Percentiles rank a stretch among this genome's conserved stretches.
These are phyloP conservation scores for Pseudomonodictys pantanalensis DNA, from an alignment of 495 filamentous ascomycete species.

Conservation along the genomic window DNA sequence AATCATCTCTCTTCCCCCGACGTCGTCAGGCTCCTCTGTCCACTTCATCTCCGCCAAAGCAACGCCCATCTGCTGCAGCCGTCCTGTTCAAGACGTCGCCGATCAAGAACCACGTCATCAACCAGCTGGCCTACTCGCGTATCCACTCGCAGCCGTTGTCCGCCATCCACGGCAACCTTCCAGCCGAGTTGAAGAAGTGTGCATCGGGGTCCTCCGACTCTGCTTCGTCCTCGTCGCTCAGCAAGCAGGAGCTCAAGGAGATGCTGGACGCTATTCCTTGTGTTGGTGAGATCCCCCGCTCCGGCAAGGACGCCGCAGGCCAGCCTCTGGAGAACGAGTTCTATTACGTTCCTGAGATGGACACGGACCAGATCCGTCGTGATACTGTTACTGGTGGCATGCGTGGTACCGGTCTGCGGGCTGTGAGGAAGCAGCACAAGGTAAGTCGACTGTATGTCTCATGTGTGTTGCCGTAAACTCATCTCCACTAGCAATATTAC, in stretches of 20 bases:
- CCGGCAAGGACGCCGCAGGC: conserved; percentile 95
- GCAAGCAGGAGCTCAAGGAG: conserved; percentile 54
- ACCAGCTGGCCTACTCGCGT: conserved; percentile 94
- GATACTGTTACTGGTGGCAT: conserved; percentile 81
- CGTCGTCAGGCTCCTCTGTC: conserved; percentile 12
- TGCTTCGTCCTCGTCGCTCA: conserved; percentile 18
- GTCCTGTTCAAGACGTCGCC: conserved; percentile 33
- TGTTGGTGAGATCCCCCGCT: conserved; percentile 81
- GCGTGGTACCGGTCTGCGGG: conserved; percentile 80
- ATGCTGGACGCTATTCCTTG: conserved; percentile 71
- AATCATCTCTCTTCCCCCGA: conserved; percentile 13
- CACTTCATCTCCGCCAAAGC: conserved; percentile 20
- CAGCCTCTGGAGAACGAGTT: conserved; percentile 93
- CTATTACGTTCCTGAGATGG: conserved; percentile 92
- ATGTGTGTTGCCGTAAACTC: conserved; percentile 1
- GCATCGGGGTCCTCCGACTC: conserved; percentile 8
- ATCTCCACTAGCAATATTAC: conserved; percentile 44
- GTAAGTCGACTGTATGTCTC: conserved; percentile 49
- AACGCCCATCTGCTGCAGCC: conserved; percentile 11
- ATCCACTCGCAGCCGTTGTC: conserved; percentile 90
- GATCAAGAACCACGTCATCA: conserved; percentile 71
- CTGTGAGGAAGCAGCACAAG: conserved; percentile 94
- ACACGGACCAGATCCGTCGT: conserved; percentile 72
- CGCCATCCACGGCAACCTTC: conserved; percentile 79
- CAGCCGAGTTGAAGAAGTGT: conserved; percentile 55